These are phyloP conservation scores for Cyclotella atomus DNA, from an alignment of 108 stramenopile genomes.

Conservation along the genomic window DNA sequence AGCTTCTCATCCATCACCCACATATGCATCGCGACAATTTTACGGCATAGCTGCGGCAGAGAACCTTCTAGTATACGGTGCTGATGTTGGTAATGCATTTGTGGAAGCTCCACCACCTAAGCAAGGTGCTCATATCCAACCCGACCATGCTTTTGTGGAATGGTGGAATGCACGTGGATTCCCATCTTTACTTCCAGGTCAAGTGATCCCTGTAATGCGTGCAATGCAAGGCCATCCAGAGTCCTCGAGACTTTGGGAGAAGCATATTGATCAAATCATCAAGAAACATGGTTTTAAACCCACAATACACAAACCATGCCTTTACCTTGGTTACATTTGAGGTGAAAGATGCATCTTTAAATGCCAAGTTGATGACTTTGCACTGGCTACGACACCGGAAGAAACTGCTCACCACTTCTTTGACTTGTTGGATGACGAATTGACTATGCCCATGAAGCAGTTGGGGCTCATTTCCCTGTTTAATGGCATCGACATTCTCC, in stretches of 20 bases:
- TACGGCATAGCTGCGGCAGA: neutral
- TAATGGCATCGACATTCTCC: neutral
- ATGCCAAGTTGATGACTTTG: neutral
- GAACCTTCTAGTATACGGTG: neutral
- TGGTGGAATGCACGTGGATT: neutral
- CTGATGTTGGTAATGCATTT: neutral
- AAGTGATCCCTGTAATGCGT: neutral
- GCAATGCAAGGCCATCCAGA: neutral
- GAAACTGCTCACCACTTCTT: neutral
- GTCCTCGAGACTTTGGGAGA: too few relatives aligned
- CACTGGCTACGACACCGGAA: neutral
- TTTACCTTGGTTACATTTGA: neutral
- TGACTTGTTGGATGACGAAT: neutral
- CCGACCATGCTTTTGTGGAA: neutral
- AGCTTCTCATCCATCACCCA: too few relatives aligned
- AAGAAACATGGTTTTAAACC: neutral
- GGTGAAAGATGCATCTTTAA: neutral
- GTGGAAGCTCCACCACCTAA: neutral
- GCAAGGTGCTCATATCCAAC: neutral
- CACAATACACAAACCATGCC: neutral
- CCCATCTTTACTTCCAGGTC: neutral
- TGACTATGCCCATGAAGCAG: neutral
- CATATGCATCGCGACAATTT: neutral
- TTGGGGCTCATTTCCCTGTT: neutral
- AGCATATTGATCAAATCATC: neutral